These are phyloP conservation scores for Lipomyces anomalus DNA, from an alignment of 805 yeast genomes.

Conservation along the genomic window DNA sequence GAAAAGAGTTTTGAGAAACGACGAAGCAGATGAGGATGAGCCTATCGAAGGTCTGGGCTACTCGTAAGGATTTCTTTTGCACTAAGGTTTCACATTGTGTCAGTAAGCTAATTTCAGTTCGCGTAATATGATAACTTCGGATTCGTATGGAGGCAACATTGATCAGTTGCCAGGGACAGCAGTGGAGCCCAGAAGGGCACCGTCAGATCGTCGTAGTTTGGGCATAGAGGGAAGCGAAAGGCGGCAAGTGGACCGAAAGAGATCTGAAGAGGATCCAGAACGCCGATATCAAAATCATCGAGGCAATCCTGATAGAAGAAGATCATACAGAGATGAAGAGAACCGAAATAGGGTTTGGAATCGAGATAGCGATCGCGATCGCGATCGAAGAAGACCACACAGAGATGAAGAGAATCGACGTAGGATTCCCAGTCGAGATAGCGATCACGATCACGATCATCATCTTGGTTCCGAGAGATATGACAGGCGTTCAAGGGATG, in stretches of 20 bases:
- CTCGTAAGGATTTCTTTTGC: too few species aligned
- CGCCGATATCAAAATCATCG: conserved; percentile 1
- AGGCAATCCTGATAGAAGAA: not conserved
- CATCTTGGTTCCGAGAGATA: not conserved
- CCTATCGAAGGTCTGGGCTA: too few species aligned
- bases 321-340: not conserved
- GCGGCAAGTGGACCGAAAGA: too few species aligned
- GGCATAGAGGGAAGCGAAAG: not conserved
- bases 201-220: conserved; percentile 3
- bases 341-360: not conserved
- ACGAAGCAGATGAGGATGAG: not conserved
- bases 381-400: conserved; percentile 1
- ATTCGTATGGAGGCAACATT: too few species aligned
- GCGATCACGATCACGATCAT: not conserved
- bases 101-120: too few species aligned
- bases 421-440: not conserved
- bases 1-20: not conserved
- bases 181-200: not conserved
- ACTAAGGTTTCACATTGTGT: too few species aligned
- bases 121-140: too few species aligned
- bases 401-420: conserved; percentile 1
- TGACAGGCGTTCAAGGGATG: not conserved
- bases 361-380: conserved; percentile 3
- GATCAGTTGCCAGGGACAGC: not conserved
- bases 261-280: conserved; percentile 4